phyloP scores from a whole-genome alignment of 768 basidiomycete genomes.

The Guyanaporus albipodus region DNA sequence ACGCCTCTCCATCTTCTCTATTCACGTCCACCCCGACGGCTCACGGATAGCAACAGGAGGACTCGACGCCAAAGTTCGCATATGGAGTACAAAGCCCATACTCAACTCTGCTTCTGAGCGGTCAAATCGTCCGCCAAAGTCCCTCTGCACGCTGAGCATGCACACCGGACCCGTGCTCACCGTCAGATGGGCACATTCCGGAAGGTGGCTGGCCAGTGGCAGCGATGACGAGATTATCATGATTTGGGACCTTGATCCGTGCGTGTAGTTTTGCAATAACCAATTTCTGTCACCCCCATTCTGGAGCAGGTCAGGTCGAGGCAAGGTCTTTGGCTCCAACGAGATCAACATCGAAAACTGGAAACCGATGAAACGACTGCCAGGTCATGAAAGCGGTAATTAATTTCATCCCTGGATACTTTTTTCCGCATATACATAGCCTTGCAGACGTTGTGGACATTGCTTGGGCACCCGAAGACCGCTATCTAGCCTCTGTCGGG shows the following conservation, averaged over 20 bases:
- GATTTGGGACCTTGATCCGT: slow-evolving; percentile 98
- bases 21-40: slow-evolving; percentile 93
- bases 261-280: slow-evolving; percentile 29
- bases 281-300: neutral
- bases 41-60: slow-evolving; percentile 97
- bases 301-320: slow-evolving; percentile 59
- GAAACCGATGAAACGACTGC: slow-evolving; percentile 89
- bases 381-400: slow-evolving; percentile 92
- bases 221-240: slow-evolving; percentile 95
- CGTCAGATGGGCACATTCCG: slow-evolving; percentile 92
- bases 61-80: slow-evolving; percentile 90
- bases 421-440: slow-evolving; percentile 3
- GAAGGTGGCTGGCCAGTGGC: slow-evolving; percentile 91
- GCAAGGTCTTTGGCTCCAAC: slow-evolving; percentile 91
- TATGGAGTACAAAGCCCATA: slow-evolving; percentile 97
- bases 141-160: slow-evolving; percentile 86
- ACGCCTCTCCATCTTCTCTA: slow-evolving; percentile 82
- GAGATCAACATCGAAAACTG: slow-evolving; percentile 97
- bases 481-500: slow-evolving; percentile 90
- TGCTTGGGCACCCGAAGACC: slow-evolving; percentile 91
- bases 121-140: slow-evolving; percentile 74
- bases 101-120: slow-evolving; percentile 66
- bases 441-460: slow-evolving; percentile 85
- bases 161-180: slow-evolving; percentile 92
- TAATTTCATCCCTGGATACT: slow-evolving; percentile 4